Evolutionary conservation across 176 grass and related monocot genomes (phyloP).

Genomic region (Rhipidocladum racemiflorum): DNA sequence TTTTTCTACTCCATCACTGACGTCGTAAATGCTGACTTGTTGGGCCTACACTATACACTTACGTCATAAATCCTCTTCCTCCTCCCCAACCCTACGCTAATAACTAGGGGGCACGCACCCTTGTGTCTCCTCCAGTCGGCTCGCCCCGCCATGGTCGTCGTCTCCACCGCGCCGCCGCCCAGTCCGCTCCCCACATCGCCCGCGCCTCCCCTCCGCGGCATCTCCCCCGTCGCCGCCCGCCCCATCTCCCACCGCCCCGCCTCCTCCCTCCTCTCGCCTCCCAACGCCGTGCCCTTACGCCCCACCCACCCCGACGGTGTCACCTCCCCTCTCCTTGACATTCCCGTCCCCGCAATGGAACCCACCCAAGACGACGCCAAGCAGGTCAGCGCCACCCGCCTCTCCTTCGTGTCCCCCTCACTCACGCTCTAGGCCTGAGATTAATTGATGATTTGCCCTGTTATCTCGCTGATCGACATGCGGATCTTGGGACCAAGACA

Average conservation of each 20-base stretch:
- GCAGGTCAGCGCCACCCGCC: slow-evolving; percentile 1
- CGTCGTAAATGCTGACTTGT: too few species aligned
- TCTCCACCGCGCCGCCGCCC: slow-evolving; percentile 19
- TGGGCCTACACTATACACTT: too few species aligned
- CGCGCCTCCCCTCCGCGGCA: slow-evolving; percentile 43
- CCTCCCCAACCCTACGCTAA: background rate
- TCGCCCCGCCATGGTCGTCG: slow-evolving; percentile 25
- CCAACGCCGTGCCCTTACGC: slow-evolving; percentile 19
- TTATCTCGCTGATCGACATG: too few species aligned
- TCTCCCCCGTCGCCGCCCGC: slow-evolving; percentile 49
- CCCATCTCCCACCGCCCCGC: slow-evolving; percentile 22
- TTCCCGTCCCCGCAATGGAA: slow-evolving; percentile 35
- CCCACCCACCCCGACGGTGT: background rate
- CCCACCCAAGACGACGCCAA: slow-evolving; percentile 39
- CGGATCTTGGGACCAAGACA: too few species aligned
- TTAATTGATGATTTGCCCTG: too few species aligned
- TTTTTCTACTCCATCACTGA: too few species aligned
- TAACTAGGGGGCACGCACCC: too few species aligned
- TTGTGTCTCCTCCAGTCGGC: slow-evolving; percentile 20
- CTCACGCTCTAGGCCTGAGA: background rate
- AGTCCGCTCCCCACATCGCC: slow-evolving; percentile 11
- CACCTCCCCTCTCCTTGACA: slow-evolving; percentile 8
- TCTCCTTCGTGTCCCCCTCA: background rate
- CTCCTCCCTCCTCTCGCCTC: slow-evolving; percentile 13
- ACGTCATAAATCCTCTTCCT: too few species aligned